phyloP scores from a whole-genome alignment of 768 basidiomycete genomes.

The Exidia glandulosa region DNA sequence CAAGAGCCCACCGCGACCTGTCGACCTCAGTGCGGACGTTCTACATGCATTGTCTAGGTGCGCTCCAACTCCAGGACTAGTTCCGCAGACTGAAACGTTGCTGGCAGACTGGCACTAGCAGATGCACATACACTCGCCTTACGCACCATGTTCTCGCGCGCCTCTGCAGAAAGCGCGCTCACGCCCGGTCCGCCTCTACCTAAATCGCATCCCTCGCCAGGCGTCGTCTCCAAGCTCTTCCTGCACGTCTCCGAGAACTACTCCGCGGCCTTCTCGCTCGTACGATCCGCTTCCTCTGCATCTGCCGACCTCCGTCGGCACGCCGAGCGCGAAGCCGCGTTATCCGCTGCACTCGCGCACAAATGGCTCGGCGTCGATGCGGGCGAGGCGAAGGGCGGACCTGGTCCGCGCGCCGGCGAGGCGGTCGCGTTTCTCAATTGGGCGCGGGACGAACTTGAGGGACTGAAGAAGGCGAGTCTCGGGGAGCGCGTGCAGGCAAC shows the following conservation, averaged over 20 bases:
- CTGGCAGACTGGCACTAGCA: constrained; percentile 75
- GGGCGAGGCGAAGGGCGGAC: constrained; percentile 56
- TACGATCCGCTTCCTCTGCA: constrained; percentile 76
- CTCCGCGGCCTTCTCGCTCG: constrained; percentile 16
- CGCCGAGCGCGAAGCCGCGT: constrained; percentile 48
- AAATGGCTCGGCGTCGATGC: constrained; percentile 98
- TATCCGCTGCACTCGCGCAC: constrained; percentile 64
- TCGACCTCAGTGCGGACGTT: constrained; percentile 70
- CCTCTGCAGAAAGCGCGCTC: constrained; percentile 67
- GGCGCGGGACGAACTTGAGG: constrained; percentile 67
- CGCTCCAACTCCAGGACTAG: no score
- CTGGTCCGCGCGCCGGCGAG: constrained; percentile 44
- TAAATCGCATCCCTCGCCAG: constrained; percentile 83
- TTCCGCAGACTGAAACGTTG: no score
- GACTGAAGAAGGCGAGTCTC: constrained; percentile 40
- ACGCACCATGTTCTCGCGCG: constrained; percentile 77
- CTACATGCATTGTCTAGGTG: constrained; percentile 75
- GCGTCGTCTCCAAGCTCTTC: constrained; percentile 84
- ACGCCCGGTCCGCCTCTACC: constrained; percentile 89
- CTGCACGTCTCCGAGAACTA: constrained; percentile 52
- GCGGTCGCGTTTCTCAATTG: constrained; percentile 71
- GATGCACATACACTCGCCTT: constrained; percentile 90
- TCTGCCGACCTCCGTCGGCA: constrained; percentile 45
- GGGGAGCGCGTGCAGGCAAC: constrained; percentile 36
- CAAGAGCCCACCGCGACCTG: constrained; percentile 39